A percentile compares a stretch with the other conserved stretches of the same genome.
These are phyloP conservation scores for Exophiala spinifera DNA, from an alignment of 2,329 filamentous ascomycete species.

Conservation along the genomic window DNA sequence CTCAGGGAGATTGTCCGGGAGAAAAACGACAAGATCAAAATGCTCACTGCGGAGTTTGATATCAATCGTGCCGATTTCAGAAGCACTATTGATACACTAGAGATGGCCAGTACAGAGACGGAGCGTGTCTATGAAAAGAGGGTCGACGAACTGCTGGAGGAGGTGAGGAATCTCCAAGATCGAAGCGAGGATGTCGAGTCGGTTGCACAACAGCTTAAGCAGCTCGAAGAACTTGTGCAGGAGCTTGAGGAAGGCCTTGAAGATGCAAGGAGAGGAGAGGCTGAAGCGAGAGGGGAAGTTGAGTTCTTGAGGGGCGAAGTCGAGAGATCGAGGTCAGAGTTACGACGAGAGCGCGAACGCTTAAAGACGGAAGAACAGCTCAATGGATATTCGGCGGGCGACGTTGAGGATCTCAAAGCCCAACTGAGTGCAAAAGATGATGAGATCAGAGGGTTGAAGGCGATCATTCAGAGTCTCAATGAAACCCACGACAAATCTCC, in stretches of 20 bases:
- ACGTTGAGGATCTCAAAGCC: slow-evolving; percentile 25
- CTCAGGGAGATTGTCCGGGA: slow-evolving; percentile 81
- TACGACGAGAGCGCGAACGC: slow-evolving; percentile 85
- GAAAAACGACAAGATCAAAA: slow-evolving; percentile 94
- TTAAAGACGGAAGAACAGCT: slow-evolving; percentile 50
- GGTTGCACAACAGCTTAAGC: slow-evolving; percentile 86
- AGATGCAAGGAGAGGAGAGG: slow-evolving; percentile 88
- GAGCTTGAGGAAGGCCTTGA: slow-evolving; percentile 96
- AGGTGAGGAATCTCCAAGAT: slow-evolving; percentile 78
- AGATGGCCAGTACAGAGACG: slow-evolving; percentile 92
- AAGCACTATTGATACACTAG: slow-evolving; percentile 92
- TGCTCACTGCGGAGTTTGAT: slow-evolving; percentile 92
- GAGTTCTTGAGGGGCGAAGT: slow-evolving; percentile 95
- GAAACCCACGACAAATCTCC: slow-evolving; percentile 55
- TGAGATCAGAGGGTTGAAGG: slow-evolving; percentile 93
- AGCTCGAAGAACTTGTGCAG: slow-evolving; percentile 91
- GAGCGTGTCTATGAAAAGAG: slow-evolving; percentile 80
- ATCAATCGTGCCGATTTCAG: slow-evolving; percentile 91
- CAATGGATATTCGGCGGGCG: slow-evolving; percentile 32
- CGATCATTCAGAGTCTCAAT: slow-evolving; percentile 95
- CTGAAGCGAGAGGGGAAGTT: slow-evolving; percentile 90
- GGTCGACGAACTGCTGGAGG: slow-evolving; percentile 63
- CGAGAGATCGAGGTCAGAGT: slow-evolving; percentile 81
- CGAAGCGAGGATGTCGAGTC: slow-evolving; percentile 80
- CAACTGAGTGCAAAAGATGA: slow-evolving; percentile 86